Percentiles rank a stretch among this genome's conserved stretches.
phyloP scores from a whole-genome alignment of 345 rosid genomes.

The Linum usitatissimum region DNA sequence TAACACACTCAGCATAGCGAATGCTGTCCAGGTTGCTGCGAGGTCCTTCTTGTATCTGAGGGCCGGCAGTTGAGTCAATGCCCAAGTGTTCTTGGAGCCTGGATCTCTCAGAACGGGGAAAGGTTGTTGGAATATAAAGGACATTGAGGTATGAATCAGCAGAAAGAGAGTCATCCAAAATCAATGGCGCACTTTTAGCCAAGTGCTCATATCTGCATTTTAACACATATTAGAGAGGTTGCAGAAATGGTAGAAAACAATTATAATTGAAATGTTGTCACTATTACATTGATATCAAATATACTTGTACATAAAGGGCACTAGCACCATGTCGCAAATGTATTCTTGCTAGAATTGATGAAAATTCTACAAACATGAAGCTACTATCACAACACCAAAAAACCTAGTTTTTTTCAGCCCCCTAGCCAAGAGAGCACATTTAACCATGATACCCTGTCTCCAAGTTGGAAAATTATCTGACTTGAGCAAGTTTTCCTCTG shows the following conservation, averaged over 20 bases:
- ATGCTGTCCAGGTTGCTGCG: conserved; percentile 72
- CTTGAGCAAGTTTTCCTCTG: background rate
- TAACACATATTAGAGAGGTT: conserved; percentile 5
- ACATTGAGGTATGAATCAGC: conserved; percentile 96
- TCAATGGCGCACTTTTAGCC: conserved; percentile 93
- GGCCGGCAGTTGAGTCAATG: conserved; percentile 33
- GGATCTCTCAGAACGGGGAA: conserved; percentile 89
- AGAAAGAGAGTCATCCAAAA: conserved; percentile 93
- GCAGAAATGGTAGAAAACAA: background rate
- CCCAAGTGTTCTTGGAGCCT: conserved; percentile 53
- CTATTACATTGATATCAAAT: background rate
- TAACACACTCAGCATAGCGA: conserved; percentile 71
- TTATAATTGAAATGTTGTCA: background rate
- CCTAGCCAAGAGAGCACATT: background rate
- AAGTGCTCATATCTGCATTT: conserved; percentile 85
- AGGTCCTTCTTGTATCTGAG: conserved; percentile 67
- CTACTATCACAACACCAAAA: no score
- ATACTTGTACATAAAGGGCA: no score
- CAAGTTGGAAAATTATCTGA: background rate
- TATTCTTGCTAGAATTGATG: background rate
- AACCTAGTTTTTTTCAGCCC: background rate
- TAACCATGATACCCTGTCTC: background rate
- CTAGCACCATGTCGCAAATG: no score
- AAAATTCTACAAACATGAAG: no score
- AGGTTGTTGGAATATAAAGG: conserved; percentile 88